A percentile compares a stretch with the other conserved stretches of the same genome.
phyloP scores from a whole-genome alignment of 495 filamentous ascomycete genomes.

The Polyplosphaeria fusca region DNA sequence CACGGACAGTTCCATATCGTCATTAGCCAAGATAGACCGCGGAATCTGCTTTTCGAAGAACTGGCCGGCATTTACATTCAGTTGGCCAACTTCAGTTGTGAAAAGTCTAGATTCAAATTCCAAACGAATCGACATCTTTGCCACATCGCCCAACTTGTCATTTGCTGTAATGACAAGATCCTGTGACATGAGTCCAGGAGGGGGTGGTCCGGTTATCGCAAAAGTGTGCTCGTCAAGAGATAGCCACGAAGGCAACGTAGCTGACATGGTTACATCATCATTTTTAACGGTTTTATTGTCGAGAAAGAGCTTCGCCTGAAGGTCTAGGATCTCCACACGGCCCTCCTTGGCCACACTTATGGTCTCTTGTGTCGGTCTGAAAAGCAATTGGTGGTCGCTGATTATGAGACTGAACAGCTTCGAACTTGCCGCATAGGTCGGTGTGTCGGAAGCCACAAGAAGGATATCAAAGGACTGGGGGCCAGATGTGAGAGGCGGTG shows the following conservation, averaged over 20 bases:
- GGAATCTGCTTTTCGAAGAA: constrained; percentile 64
- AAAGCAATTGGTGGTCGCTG: constrained; percentile 51
- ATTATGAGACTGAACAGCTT: constrained; percentile 66
- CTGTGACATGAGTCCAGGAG: constrained; percentile 51
- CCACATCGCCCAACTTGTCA: constrained; percentile 62
- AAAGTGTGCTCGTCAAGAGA: constrained; percentile 62
- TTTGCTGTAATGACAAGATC: constrained; percentile 64
- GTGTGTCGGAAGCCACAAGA: constrained; percentile 75
- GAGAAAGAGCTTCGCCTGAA: constrained; percentile 56
- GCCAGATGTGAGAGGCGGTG: constrained; percentile 59
- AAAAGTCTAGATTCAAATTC: constrained; percentile 50
- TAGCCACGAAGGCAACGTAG: constrained; percentile 66
- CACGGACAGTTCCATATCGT: constrained; percentile 54
- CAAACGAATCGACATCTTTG: constrained; percentile 62
- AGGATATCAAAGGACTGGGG: constrained; percentile 71
- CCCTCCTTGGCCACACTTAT: constrained; percentile 41
- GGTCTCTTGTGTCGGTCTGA: constrained; percentile 20
- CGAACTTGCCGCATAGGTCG: constrained; percentile 68
- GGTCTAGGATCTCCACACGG: constrained; percentile 53
- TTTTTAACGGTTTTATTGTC: constrained; percentile 54
- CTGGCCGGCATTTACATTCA: constrained; percentile 60
- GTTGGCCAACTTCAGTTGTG: constrained; percentile 41
- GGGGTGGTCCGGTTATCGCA: constrained; percentile 62
- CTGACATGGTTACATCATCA: constrained; percentile 51
- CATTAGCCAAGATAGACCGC: constrained; percentile 50